phyloP scores from a whole-genome alignment of 352 stramenopile genomes.

The Phytopythium oedochilum region DNA sequence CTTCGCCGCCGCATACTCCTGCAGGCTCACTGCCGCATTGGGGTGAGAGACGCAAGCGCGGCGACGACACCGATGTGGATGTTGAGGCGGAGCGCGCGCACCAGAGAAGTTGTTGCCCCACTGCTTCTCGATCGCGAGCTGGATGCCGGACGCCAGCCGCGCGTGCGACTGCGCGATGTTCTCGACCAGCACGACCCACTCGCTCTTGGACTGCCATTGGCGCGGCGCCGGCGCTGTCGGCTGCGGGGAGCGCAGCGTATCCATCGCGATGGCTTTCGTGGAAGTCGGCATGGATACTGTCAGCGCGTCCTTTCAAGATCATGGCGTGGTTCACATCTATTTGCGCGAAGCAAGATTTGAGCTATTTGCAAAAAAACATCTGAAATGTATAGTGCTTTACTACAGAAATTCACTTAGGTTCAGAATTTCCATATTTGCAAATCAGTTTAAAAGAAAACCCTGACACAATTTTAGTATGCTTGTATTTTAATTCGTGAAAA shows the following conservation, averaged over 20 bases:
- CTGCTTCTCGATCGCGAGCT: conserved; percentile 76
- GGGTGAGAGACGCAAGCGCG: conserved; percentile 1
- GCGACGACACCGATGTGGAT: too few relatives aligned
- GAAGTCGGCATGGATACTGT: background rate
- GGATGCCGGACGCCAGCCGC: conserved; percentile 62
- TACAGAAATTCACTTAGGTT: too few relatives aligned
- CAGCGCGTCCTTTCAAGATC: background rate
- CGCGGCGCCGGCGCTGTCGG: conserved; percentile 6
- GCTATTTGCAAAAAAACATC: too few relatives aligned
- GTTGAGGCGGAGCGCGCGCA: too few relatives aligned
- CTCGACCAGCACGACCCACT: conserved; percentile 73
- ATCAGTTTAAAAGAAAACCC: too few relatives aligned
- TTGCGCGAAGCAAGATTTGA: too few relatives aligned
- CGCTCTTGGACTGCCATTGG: conserved; percentile 62
- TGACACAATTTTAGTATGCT: too few relatives aligned
- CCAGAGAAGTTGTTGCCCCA: conserved; percentile 75
- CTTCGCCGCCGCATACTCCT: conserved; percentile 52
- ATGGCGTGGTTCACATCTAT: background rate
- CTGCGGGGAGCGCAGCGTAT: background rate
- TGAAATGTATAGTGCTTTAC: too few relatives aligned
- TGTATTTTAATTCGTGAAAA: too few relatives aligned
- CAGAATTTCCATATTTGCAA: too few relatives aligned
- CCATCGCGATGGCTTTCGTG: background rate
- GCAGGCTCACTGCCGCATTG: conserved; percentile 36
- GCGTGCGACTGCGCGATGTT: conserved; percentile 79